Base-by-base conservation (phyloP, 495 filamentous ascomycete species). In the Aspergillus wentii region DNA sequence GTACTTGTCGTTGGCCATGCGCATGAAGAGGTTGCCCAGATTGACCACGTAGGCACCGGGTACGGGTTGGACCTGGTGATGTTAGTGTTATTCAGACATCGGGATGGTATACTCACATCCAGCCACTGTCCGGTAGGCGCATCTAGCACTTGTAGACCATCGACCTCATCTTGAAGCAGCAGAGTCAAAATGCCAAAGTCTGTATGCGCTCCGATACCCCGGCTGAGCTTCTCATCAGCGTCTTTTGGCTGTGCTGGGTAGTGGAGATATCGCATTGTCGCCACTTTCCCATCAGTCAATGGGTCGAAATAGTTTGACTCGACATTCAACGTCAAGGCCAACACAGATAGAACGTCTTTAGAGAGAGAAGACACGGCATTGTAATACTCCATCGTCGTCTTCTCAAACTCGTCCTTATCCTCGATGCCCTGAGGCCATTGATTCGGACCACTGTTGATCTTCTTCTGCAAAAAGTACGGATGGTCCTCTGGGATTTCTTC, bases 1-100 rank as follows among this genome's bases (percentile, higher is more conserved):
- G 35, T 76, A 59, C 22, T 63, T 65, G 48, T 78, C 74, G 49
- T 79, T 79, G 17, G 71, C 71, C 75, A 76, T 78, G 38, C 74
- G 64, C 76, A 76, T 78, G 40, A 79, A 57, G 20, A 78, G 58
- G 49, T 81, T 65, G 13, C 72, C 75, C 6, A 78, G 56, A 17
- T 79, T 79, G 41, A 81, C 68, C 1, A 81, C 59, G 30, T 76
- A 60, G 3, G 73, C 67, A 17, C 71, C 68, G 22, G 59, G 51
- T 21, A 73, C 51, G 6, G 71, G 72, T 32, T 60, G 56, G 10
- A 71, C 76, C 60, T 64, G 27, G 59, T 60, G 26, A 32, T 28
- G 16, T 46, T 45, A 28, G 57, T 48, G 18, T 10, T 5, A 25
- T 10, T 60, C 19, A 8, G 8, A 17, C 6, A 29, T 41, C 9